Evolutionary conservation across 2,329 filamentous ascomycete genomes (phyloP), one percentile per base, ranked within the genome.

Genomic region (Rutstroemia sp.): DNA sequence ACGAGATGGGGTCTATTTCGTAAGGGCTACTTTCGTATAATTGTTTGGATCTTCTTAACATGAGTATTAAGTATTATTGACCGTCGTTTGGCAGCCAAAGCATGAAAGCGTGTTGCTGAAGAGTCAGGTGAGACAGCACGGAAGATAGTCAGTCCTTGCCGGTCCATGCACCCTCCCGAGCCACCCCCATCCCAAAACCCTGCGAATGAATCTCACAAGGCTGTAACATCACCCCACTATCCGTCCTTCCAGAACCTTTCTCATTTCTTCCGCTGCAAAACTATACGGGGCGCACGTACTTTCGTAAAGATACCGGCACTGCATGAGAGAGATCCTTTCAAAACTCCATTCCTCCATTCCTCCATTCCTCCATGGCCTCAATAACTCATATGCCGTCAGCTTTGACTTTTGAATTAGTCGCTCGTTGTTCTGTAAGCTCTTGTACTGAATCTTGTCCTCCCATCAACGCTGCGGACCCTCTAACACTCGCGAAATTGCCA

Each of bases 341-440:
- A 25, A 39, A 25, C 23, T 47, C 25, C 21, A 56, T 34, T 34
- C 30, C 30, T 12, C 44, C n/a, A 61, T 61, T n/a, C n/a, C 23
- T 47, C 25, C 21, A 56, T 34, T 34, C 30, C 30, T 12, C 44
- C n/a, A 61, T 61, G 60, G 54, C 47, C 19, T 51, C 58, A 21
- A 40, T 48, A 51, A 27, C 36, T 21, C 54, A 58, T 38, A 74
- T 83, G 68, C 76, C 76, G 63, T 79, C 87, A 12, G 89, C 90
- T 48, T 77, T 95, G 69, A 89, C 78, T 1, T 92, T 92, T 69
- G 87, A 94, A 64, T 77, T 92, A 30, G 73, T 89, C 58, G 86
- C 87, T 49, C 83, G 81, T 71, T 95, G 89, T 73, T 92, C 89
- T 62, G 89, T 94, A 78, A 73, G 86, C 54, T 38, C 52, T 60